Conservation (phyloP, 495 filamentous ascomycete genomes). For the Hypoxylon lienhwacheense region DNA sequence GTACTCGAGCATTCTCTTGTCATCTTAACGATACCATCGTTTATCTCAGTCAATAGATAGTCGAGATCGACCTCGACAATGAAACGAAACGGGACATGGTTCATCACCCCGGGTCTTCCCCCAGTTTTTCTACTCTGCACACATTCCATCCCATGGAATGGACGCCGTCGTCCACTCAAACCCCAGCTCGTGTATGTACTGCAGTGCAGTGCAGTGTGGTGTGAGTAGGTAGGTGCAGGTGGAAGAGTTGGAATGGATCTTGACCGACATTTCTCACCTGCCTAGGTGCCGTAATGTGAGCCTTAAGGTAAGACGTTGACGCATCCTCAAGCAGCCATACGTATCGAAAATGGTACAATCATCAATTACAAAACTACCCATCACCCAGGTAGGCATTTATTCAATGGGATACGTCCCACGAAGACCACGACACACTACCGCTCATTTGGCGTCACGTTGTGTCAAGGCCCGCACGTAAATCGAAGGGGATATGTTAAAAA, state of each 20-base stretch:
- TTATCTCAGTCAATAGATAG: slow-evolving; percentile 5
- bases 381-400: background rate
- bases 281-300: background rate
- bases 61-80: slow-evolving; percentile 25
- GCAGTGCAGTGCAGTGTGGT: no score
- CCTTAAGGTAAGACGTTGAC: slow-evolving; percentile 33
- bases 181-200: no score
- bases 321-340: slow-evolving; percentile 25
- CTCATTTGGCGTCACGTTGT: slow-evolving; percentile 6
- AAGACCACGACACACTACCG: background rate
- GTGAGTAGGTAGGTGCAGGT: no score
- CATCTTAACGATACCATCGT: slow-evolving; percentile 7
- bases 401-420: slow-evolving; percentile 13
- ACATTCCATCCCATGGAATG: background rate
- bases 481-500: slow-evolving; percentile 21
- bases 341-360: slow-evolving; percentile 8
- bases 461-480: slow-evolving; percentile 17
- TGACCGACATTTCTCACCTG: slow-evolving; percentile 28
- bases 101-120: slow-evolving; percentile 24
- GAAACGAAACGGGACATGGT: slow-evolving; percentile 32
- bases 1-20: slow-evolving; percentile 21
- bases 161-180: no score
- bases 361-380: no score
- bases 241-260: no score
- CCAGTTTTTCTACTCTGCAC: slow-evolving; percentile 28